These are phyloP conservation scores for Cinnamomum micranthum DNA, from an alignment of 164 flowering plant genomes.

Conservation along the genomic window DNA sequence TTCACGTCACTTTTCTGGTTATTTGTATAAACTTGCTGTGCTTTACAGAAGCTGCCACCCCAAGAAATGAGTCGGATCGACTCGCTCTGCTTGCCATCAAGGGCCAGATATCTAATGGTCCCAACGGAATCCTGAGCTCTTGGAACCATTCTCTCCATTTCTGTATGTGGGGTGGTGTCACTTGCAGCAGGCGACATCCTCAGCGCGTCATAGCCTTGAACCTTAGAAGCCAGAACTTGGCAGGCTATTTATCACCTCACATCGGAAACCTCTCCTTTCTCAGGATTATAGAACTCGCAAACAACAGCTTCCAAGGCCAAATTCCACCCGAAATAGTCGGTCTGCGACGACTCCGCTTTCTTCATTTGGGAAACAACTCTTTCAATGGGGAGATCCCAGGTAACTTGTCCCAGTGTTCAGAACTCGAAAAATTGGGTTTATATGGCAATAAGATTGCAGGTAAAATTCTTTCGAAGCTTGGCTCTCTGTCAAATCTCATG, in stretches of 20 bases:
- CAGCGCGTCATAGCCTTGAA: conserved; percentile 20
- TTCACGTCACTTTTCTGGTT: not conserved
- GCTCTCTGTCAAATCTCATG: not conserved
- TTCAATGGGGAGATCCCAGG: conserved; percentile 30
- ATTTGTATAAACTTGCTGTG: not conserved
- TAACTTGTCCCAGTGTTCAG: conserved; percentile 14
- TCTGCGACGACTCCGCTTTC: conserved; percentile 21
- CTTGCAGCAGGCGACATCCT: conserved; percentile 17
- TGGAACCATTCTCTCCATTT: conserved; percentile 31
- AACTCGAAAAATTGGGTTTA: conserved; percentile 25
- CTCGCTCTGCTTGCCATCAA: conserved; percentile 16
- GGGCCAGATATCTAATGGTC: conserved; percentile 19
- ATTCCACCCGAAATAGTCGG: conserved; percentile 28
- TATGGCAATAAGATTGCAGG: not conserved
- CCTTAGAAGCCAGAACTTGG: conserved; percentile 11
- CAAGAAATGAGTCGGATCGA: not conserved
- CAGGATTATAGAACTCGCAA: conserved; percentile 25
- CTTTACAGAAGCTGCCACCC: not conserved
- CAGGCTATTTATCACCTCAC: conserved; percentile 31
- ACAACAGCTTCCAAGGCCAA: conserved; percentile 28
- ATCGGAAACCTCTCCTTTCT: conserved; percentile 47
- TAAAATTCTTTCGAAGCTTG: not conserved
- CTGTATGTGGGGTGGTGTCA: conserved; percentile 33
- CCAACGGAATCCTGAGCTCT: conserved; percentile 18
- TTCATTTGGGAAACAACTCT: conserved; percentile 30